Conservation (phyloP, 768 basidiomycete species). For the Termitomyces sp. region DNA sequence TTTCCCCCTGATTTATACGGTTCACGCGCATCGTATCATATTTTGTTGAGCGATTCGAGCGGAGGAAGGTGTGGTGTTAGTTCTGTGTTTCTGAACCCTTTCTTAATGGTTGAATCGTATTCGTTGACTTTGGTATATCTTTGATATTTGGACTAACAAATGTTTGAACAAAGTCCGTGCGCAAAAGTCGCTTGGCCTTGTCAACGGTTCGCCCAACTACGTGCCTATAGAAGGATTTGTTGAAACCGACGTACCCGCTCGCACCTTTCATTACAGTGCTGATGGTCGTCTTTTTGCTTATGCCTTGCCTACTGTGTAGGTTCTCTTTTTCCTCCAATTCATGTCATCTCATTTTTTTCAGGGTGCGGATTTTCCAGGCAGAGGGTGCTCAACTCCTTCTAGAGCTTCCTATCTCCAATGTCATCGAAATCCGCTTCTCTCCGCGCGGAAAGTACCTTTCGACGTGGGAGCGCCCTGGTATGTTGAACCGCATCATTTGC, state of each 20-base stretch:
- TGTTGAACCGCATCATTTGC: conserved; percentile 13
- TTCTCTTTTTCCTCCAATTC: conserved; percentile 18
- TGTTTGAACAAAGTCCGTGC: conserved; percentile 64
- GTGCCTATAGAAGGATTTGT: conserved; percentile 54
- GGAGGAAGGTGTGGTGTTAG: background rate
- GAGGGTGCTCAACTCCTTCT: conserved; percentile 68
- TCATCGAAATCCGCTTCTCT: conserved; percentile 86
- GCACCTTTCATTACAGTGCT: conserved; percentile 76
- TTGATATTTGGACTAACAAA: conserved; percentile 2
- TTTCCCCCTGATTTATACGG: conserved; percentile 7
- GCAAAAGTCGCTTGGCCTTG: conserved; percentile 88
- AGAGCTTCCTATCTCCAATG: conserved; percentile 69
- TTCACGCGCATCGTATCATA: conserved; percentile 11
- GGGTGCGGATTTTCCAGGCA: conserved; percentile 74
- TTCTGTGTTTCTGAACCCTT: background rate
- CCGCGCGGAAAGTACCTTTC: conserved; percentile 91
- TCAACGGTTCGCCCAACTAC: conserved; percentile 79
- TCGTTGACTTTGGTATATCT: background rate
- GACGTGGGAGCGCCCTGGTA: conserved; percentile 90
- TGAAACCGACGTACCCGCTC: conserved; percentile 65
- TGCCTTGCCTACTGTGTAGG: conserved; percentile 70
- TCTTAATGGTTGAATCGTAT: background rate
- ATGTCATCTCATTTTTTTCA: conserved; percentile 23
- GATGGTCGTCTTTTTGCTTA: conserved; percentile 89
- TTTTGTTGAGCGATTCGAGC: background rate